phyloP scores from a whole-genome alignment of 2,329 filamentous ascomycete genomes.

The Cercospora berteroae region DNA sequence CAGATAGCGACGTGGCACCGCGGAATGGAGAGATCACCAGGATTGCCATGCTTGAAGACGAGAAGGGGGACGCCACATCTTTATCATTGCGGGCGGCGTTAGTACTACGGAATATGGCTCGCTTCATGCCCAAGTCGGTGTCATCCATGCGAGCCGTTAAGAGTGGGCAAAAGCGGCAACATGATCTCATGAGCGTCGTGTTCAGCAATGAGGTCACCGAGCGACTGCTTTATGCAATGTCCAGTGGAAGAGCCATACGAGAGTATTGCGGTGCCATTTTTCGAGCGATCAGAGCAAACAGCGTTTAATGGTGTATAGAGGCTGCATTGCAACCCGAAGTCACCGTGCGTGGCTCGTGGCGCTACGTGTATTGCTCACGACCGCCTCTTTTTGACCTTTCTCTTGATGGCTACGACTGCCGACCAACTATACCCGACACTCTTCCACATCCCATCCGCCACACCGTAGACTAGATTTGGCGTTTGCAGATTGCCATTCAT shows the following conservation, averaged over 20 bases:
- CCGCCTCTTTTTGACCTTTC: conserved; percentile 5
- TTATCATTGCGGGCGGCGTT: conserved; percentile 76
- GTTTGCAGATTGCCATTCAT: conserved; percentile 57
- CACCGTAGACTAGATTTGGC: conserved; percentile 11
- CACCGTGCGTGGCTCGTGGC: neutral
- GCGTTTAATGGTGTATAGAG: conserved; percentile 3
- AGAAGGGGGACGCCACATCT: conserved; percentile 63
- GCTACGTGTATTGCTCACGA: neutral
- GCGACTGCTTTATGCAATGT: conserved; percentile 29
- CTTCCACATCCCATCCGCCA: conserved; percentile 19
- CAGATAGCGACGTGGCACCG: conserved; percentile 18
- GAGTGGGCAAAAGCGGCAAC: conserved; percentile 21
- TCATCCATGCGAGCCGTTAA: conserved; percentile 15
- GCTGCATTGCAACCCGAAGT: neutral
- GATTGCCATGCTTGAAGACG: conserved; percentile 51
- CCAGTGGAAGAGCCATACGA: conserved; percentile 27
- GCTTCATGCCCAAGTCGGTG: conserved; percentile 40
- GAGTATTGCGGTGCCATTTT: conserved; percentile 29
- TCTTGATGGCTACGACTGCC: conserved; percentile 7
- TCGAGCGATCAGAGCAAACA: conserved; percentile 23
- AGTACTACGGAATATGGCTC: conserved; percentile 74
- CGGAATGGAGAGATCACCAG: conserved; percentile 30
- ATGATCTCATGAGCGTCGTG: conserved; percentile 23
- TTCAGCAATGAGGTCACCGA: conserved; percentile 29
- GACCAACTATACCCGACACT: conserved; percentile 15